phyloP scores from a whole-genome alignment of 768 basidiomycete genomes.

The Suillus weaverae region DNA sequence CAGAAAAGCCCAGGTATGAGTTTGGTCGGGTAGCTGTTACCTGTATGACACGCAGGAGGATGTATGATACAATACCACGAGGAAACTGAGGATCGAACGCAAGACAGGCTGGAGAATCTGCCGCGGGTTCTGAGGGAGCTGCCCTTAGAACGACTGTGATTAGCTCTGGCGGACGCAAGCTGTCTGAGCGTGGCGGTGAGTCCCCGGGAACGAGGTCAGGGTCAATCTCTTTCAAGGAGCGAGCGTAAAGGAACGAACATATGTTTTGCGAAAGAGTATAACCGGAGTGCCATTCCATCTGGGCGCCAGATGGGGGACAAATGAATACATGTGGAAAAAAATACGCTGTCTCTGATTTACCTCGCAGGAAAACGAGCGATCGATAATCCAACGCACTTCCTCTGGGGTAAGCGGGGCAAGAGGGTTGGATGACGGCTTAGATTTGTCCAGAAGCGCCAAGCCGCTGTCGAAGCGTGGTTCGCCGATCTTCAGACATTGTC shows the following conservation, averaged over 20 bases:
- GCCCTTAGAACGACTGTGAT: slow-evolving; percentile 69
- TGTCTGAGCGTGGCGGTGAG: slow-evolving; percentile 34
- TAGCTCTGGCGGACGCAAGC: slow-evolving; percentile 56
- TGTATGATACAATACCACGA: slow-evolving; percentile 63
- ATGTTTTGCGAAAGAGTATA: slow-evolving; percentile 85
- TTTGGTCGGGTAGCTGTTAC: slow-evolving; percentile 48
- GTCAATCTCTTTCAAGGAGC: slow-evolving; percentile 60
- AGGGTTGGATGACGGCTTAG: slow-evolving; percentile 59
- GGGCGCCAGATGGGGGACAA: slow-evolving; percentile 12
- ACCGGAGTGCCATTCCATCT: slow-evolving; percentile 91
- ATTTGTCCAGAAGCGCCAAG: slow-evolving; percentile 45
- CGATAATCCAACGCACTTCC: slow-evolving; percentile 88
- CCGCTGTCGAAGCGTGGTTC: slow-evolving; percentile 91
- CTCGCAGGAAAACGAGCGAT: slow-evolving; percentile 76
- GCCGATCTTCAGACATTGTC: slow-evolving; percentile 59
- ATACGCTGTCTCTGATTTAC: slow-evolving; percentile 40
- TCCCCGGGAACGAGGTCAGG: slow-evolving; percentile 45
- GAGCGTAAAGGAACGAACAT: slow-evolving; percentile 75
- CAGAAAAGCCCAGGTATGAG: slow-evolving; percentile 53
- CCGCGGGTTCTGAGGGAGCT: slow-evolving; percentile 41
- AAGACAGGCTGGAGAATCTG: slow-evolving; percentile 47
- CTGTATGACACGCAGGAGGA: slow-evolving; percentile 64
- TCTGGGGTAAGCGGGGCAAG: slow-evolving; percentile 63
- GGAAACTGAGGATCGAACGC: slow-evolving; percentile 70
- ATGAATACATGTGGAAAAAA: slow-evolving; percentile 17